Evolutionary conservation across 148 eudicot species (phyloP), one percentile per base, ranked within the genome.

Genomic region (Chenopodium suecicum): DNA sequence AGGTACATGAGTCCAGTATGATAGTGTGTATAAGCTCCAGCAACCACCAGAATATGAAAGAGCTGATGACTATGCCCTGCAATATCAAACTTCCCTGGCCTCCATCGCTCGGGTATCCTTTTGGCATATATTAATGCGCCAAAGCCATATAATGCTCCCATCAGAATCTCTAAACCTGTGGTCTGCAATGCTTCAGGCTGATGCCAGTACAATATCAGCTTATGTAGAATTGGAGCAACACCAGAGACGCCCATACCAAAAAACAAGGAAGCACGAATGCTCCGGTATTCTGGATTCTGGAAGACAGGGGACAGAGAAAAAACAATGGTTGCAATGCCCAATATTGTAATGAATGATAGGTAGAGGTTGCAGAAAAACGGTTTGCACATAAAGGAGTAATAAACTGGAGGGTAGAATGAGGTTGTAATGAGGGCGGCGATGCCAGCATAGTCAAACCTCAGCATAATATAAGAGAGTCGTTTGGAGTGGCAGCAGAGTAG

Each of bases 51-150:
- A 29, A 89, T 72, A 79, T 89, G 91, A 71, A 89, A 89, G 23
- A 89, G 66, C 60, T 89, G 91, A 80, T 89, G 91, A 64, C 91
- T 89, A 75, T 82, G 86, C 25, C 90, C 88, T 64, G 87, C 90
- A 46, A 89, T 82, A 66, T 89, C 91, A 87, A 89, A 89, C 80
- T 86, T 86, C 31, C 91, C 91, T 0, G 90, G 91, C 52, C 75
- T 82, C 90, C 88, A 89, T 62, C 87, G 70, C 66, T 89, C 91
- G 0, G 91, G 90, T 16, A 89, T 81, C 79, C 91, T 79, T 31
- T 63, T 67, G 2, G 86, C 89, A 77, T 89, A 87, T 47, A 87
- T 80, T 62, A 86, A 14, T 14, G 91, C 91, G 2, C 91, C 90
- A 5, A 82, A 1, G 46, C 88, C 88, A 56, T 89, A 89, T 1